phyloP scores from a whole-genome alignment of 2,329 filamentous ascomycete species.

The Cladosporium sp. region DNA sequence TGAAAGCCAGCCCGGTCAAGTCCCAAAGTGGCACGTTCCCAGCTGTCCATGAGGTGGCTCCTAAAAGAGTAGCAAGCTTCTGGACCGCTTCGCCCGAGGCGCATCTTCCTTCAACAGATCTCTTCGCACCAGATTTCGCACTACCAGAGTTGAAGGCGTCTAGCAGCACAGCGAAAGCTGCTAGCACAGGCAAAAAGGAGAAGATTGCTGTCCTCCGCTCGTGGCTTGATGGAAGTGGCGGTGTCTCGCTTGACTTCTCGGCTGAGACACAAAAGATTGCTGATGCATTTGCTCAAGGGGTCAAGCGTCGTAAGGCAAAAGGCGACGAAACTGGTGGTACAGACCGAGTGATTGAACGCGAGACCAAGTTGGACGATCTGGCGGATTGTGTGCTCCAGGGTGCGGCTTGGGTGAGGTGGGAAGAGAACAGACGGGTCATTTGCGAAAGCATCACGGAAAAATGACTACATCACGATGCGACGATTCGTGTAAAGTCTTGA shows the following conservation, averaged over 20 bases:
- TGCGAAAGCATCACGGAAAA: slow-evolving; percentile 20
- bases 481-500: neutral
- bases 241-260: slow-evolving; percentile 34
- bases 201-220: slow-evolving; percentile 65
- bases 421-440: slow-evolving; percentile 52
- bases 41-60: slow-evolving; percentile 54
- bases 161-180: neutral
- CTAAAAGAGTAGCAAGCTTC: slow-evolving; percentile 58
- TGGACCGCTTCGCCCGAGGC: slow-evolving; percentile 46
- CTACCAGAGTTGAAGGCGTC: neutral
- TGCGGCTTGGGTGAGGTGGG: slow-evolving; percentile 75
- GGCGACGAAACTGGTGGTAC: slow-evolving; percentile 24
- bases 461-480: neutral
- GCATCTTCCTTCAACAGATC: slow-evolving; percentile 21
- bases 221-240: slow-evolving; percentile 50
- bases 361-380: slow-evolving; percentile 74
- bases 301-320: slow-evolving; percentile 28
- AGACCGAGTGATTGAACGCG: slow-evolving; percentile 27
- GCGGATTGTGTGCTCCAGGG: slow-evolving; percentile 79
- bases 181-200: slow-evolving; percentile 49
- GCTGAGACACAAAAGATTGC: slow-evolving; percentile 42
- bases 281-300: slow-evolving; percentile 37
- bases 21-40: slow-evolving; percentile 25
- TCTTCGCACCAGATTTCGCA: slow-evolving; percentile 18
- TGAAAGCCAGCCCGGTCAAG: slow-evolving; percentile 46